Percentiles rank a stretch among this genome's conserved stretches.
Evolutionary conservation across 1,284 basidiomycete species (phyloP).

Genomic region (Malassezia psittaci): DNA sequence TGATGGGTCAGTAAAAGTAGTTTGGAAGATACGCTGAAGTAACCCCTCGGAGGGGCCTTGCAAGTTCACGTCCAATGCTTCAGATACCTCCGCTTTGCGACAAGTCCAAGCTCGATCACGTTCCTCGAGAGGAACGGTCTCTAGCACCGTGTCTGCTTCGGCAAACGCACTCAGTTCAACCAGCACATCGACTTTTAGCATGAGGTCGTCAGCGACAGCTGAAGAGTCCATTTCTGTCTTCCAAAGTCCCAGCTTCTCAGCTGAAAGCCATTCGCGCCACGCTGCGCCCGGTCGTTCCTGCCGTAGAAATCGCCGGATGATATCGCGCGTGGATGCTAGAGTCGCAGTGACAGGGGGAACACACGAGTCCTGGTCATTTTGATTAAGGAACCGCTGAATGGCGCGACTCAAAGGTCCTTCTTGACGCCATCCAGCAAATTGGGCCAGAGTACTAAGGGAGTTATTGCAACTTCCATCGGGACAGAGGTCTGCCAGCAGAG

Average conservation of each 20-base stretch:
- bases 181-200: constrained; percentile 12
- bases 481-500: constrained; percentile 8
- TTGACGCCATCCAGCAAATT: constrained; percentile 18
- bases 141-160: constrained; percentile 9
- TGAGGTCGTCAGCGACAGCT: neutral
- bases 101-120: constrained; percentile 18
- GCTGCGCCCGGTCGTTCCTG: constrained; percentile 14
- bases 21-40: constrained; percentile 29
- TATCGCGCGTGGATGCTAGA: too few relatives aligned
- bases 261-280: constrained; percentile 15
- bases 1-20: constrained; percentile 24
- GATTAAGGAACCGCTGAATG: neutral
- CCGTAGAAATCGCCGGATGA: neutral
- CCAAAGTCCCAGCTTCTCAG: constrained; percentile 1
- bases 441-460: neutral
- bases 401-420: constrained; percentile 25
- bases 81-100: constrained; percentile 17
- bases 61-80: constrained; percentile 17
- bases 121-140: neutral
- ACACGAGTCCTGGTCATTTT: too few relatives aligned
- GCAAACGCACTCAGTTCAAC: constrained; percentile 4
- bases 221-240: too few relatives aligned
- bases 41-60: constrained; percentile 24
- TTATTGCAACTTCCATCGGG: constrained; percentile 10
- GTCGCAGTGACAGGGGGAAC: neutral